Conservation (phyloP, 768 basidiomycete species). For the Myochromella boudieri region DNA sequence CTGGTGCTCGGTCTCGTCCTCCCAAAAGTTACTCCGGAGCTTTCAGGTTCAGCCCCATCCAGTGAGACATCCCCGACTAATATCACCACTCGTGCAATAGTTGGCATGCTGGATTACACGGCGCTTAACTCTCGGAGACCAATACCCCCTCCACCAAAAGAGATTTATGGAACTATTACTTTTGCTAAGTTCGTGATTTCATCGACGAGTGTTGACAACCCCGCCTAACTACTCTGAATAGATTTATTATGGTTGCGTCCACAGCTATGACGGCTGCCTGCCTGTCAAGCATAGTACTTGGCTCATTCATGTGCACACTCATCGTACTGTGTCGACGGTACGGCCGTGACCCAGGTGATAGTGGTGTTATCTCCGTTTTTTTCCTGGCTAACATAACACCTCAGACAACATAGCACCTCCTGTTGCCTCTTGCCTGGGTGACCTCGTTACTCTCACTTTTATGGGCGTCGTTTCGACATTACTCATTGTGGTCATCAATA, state of each 20-base stretch:
- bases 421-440: conserved; percentile 89
- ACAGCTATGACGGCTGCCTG: conserved; percentile 82
- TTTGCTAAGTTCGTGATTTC: conserved; percentile 4
- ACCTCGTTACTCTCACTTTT: conserved; percentile 85
- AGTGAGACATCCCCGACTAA: not conserved
- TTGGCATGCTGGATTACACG: not conserved
- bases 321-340: conserved; percentile 76
- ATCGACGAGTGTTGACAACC: not conserved
- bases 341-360: conserved; percentile 80
- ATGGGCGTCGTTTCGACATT: conserved; percentile 72
- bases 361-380: not conserved
- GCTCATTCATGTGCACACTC: conserved; percentile 89
- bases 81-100: conserved; percentile 2
- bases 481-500: conserved; percentile 67
- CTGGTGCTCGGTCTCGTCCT: conserved; percentile 70
- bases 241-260: conserved; percentile 75
- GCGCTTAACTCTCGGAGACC: conserved; percentile 24
- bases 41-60: not conserved
- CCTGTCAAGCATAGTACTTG: conserved; percentile 74
- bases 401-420: conserved; percentile 96
- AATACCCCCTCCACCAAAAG: conserved; percentile 19
- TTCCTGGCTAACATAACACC: too few species aligned
- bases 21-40: conserved; percentile 33
- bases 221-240: conserved; percentile 24
- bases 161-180: conserved; percentile 10